A percentile compares a stretch with the other conserved stretches of the same genome.
These are phyloP conservation scores for Inga laurina DNA, from an alignment of 306 rosid genomes.

Conservation along the genomic window DNA sequence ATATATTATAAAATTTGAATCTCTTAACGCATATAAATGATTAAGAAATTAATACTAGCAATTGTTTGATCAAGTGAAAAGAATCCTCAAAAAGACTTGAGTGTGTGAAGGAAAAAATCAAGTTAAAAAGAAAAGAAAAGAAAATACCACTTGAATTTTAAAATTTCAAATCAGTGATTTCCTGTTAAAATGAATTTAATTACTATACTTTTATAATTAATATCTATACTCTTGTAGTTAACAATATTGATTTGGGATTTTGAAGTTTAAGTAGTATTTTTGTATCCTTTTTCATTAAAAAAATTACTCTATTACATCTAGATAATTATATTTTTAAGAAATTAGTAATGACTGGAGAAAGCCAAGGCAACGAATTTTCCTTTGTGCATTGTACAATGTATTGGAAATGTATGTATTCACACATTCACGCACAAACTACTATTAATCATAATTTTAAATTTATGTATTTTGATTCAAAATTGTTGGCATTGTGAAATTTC, in stretches of 20 bases:
- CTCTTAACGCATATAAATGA: not conserved
- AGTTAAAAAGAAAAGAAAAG: not conserved
- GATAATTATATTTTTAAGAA: too few relatives aligned
- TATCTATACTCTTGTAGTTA: too few relatives aligned
- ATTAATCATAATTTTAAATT: not conserved
- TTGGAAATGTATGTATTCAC: not conserved
- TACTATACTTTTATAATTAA: too few relatives aligned
- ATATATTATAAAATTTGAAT: too few relatives aligned
- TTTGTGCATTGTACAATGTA: not conserved
- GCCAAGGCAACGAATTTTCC: not conserved
- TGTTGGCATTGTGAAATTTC: conserved; percentile 14
- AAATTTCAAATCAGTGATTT: too few relatives aligned
- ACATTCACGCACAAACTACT: not conserved
- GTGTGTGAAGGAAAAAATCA: not conserved
- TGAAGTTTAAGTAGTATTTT: too few relatives aligned
- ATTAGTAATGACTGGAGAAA: not conserved
- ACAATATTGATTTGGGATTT: too few relatives aligned
- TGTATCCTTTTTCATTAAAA: too few relatives aligned
- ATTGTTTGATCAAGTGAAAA: not conserved
- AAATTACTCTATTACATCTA: too few relatives aligned
- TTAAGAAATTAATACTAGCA: not conserved
- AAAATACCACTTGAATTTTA: too few relatives aligned
- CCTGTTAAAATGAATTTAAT: too few relatives aligned
- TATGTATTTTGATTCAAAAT: conserved; percentile 21
- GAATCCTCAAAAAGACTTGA: not conserved